Percentiles rank a stretch among this genome's conserved stretches.
Conservation (phyloP, 768 basidiomycete genomes). For the Kwoniella sp. region DNA sequence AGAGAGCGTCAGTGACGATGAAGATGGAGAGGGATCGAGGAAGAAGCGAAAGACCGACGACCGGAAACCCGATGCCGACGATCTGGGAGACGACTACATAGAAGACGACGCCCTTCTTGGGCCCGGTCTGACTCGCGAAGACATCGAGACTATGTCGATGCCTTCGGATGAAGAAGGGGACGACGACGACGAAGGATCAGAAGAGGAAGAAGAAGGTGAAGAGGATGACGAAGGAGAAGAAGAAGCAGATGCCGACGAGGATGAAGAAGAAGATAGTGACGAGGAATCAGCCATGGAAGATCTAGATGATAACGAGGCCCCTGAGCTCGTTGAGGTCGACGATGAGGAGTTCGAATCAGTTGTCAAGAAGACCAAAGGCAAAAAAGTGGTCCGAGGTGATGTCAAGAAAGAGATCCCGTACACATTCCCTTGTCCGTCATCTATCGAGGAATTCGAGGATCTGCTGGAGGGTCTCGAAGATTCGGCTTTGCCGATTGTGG, state of each 20-base stretch:
- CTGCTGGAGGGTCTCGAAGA: constrained; percentile 73
- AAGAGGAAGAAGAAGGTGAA: constrained; percentile 48
- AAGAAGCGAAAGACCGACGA: constrained; percentile 49
- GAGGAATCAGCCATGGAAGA: constrained; percentile 50
- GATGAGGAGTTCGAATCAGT: constrained; percentile 25
- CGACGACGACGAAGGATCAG: constrained; percentile 28
- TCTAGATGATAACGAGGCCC: constrained; percentile 27
- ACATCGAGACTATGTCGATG: constrained; percentile 55
- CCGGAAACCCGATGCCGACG: constrained; percentile 74
- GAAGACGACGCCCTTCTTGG: constrained; percentile 45
- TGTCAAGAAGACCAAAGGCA: constrained; percentile 30
- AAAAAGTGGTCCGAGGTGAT: constrained; percentile 27
- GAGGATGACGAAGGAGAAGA: constrained; percentile 57
- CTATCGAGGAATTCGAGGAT: constrained; percentile 85
- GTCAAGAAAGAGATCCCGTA: constrained; percentile 73
- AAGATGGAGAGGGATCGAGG: constrained; percentile 56
- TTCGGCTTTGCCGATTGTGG: constrained; percentile 72
- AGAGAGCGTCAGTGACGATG: constrained; percentile 67
- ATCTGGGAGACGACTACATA: constrained; percentile 80
- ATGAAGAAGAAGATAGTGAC: constrained; percentile 52
- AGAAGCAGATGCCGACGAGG: constrained; percentile 58
- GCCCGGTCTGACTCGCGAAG: constrained; percentile 41
- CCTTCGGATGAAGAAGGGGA: constrained; percentile 56
- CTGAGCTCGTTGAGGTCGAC: constrained; percentile 15
- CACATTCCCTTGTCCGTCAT: constrained; percentile 84